A percentile compares a stretch with the other conserved stretches of the same genome.
Evolutionary conservation across 1,284 basidiomycete genomes (phyloP).

Genomic region (Coriolopsis trogii): DNA sequence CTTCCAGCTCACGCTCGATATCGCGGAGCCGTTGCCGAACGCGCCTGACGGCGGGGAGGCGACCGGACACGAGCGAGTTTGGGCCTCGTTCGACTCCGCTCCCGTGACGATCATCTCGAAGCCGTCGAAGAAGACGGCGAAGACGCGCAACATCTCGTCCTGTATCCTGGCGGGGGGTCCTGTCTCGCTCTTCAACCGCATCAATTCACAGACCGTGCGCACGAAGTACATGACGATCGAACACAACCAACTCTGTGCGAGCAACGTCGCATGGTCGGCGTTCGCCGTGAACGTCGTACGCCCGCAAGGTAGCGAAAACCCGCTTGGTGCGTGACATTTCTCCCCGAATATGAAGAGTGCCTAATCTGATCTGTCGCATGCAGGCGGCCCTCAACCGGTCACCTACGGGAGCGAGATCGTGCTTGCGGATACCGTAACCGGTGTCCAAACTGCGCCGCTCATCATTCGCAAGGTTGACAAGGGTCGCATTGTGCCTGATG

Average conservation of each 20-base stretch:
- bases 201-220: slow-evolving; percentile 95
- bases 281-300: slow-evolving; percentile 88
- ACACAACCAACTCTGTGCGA: slow-evolving; percentile 81
- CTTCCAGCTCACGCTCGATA: slow-evolving; percentile 84
- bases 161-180: slow-evolving; percentile 89
- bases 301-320: slow-evolving; percentile 55
- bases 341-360: slow-evolving; percentile 44
- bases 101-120: slow-evolving; percentile 96
- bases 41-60: slow-evolving; percentile 54
- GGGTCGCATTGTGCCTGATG: slow-evolving; percentile 78
- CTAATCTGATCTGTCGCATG: slow-evolving; percentile 32
- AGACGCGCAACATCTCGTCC: slow-evolving; percentile 91
- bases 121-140: slow-evolving; percentile 95
- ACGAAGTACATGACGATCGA: slow-evolving; percentile 97
- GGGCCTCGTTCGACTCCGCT: slow-evolving; percentile 91
- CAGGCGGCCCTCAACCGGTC: slow-evolving; percentile 73
- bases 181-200: slow-evolving; percentile 95
- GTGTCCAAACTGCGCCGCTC: slow-evolving; percentile 84
- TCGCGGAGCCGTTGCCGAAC: slow-evolving; percentile 66
- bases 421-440: slow-evolving; percentile 82
- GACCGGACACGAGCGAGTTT: slow-evolving; percentile 61
- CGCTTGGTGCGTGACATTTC: slow-evolving; percentile 59
- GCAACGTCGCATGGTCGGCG: slow-evolving; percentile 89
- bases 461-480: slow-evolving; percentile 94
- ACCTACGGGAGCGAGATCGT: slow-evolving; percentile 92